Base-by-base conservation (phyloP, 768 basidiomycete genomes). In the Aureoboletus auriporus region DNA sequence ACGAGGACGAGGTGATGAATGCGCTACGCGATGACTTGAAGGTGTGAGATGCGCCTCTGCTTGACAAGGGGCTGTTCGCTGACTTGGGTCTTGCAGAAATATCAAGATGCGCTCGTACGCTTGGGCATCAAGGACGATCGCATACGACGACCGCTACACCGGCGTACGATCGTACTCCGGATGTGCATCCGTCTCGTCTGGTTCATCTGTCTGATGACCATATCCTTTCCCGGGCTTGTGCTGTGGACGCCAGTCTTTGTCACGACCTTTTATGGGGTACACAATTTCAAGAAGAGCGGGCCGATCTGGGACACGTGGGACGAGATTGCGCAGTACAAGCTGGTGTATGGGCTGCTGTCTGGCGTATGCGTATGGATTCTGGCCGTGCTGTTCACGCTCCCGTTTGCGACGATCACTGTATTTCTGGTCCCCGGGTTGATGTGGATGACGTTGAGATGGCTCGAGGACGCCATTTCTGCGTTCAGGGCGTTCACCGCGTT, bases 401-500 rank as follows among this genome's bases (percentile, higher is more conserved):
- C 82, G 3, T 65, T 86, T 53, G 75, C 80, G 8, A 60, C 66
- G 9, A 59, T 89, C 46, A 85, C 85, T 5, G 59, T 75, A 26
- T 60, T 83, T 44, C 59, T 81, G 27, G 76, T 91, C 6, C 91
- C 90, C 3, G 72, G 75, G 5, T 58, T 84, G 55, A 92, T 93
- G 92, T 94, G 92, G 91, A 83, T 93, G 72, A 78, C 86, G 14
- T 72, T 94, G 51, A 81, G 92, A 43, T 93, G 90, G 89, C 72
- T 89, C 35, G 92, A 94, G 62, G 92, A 93, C 55, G 82, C 84
- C 1, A 74, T 90, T 4, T 79, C 89, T 0, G 80, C 89, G 5
- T 83, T 86, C 60, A 82, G 92, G 37, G 92, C 92, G 4, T 78
- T 85, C 52, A 68, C 73, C 0, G 71, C 83, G 2, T 75, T 93